Percentiles rank a stretch among this genome's conserved stretches.
Evolutionary conservation across 2,329 filamentous ascomycete species (phyloP).

Genomic region (Clathrospora elynae): DNA sequence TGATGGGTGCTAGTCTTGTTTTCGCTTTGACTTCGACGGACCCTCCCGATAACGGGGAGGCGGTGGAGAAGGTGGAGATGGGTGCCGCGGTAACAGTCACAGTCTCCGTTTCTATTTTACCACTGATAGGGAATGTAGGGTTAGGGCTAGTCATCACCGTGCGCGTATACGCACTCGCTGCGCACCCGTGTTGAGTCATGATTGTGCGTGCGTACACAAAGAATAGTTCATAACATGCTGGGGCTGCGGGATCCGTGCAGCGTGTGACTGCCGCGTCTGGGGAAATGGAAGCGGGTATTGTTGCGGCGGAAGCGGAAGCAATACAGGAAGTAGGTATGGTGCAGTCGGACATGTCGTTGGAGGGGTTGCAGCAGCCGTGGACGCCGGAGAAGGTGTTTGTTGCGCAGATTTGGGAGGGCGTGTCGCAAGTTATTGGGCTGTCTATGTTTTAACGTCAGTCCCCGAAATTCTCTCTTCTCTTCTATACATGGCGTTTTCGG

Average conservation of each 20-base stretch:
- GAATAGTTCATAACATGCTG: slow-evolving; percentile 38
- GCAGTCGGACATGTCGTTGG: slow-evolving; percentile 31
- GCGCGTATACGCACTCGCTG: slow-evolving; percentile 22
- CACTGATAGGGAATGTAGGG: background rate
- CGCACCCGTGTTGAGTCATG: slow-evolving; percentile 43
- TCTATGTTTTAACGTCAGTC: no score
- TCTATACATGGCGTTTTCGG: background rate
- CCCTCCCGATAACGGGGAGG: background rate
- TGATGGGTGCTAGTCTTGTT: slow-evolving; percentile 35
- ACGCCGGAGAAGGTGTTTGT: slow-evolving; percentile 40
- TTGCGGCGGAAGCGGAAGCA: slow-evolving; percentile 31
- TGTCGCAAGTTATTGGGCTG: slow-evolving; percentile 38
- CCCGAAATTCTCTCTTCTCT: slow-evolving; percentile 11
- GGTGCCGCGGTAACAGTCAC: slow-evolving; percentile 9
- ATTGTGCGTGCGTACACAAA: slow-evolving; percentile 33
- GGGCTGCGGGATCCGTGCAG: slow-evolving; percentile 31
- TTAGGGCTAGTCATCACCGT: slow-evolving; percentile 22
- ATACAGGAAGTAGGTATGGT: slow-evolving; percentile 42
- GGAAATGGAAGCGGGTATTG: slow-evolving; percentile 34
- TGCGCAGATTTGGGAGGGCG: slow-evolving; percentile 35
- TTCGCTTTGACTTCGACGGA: slow-evolving; percentile 11
- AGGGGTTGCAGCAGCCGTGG: slow-evolving; percentile 43
- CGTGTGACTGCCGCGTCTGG: slow-evolving; percentile 33
- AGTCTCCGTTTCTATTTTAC: slow-evolving; percentile 8
- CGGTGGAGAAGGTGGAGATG: slow-evolving; percentile 1